phyloP scores from a whole-genome alignment of 768 basidiomycete species.

The Mycena vulgaris region DNA sequence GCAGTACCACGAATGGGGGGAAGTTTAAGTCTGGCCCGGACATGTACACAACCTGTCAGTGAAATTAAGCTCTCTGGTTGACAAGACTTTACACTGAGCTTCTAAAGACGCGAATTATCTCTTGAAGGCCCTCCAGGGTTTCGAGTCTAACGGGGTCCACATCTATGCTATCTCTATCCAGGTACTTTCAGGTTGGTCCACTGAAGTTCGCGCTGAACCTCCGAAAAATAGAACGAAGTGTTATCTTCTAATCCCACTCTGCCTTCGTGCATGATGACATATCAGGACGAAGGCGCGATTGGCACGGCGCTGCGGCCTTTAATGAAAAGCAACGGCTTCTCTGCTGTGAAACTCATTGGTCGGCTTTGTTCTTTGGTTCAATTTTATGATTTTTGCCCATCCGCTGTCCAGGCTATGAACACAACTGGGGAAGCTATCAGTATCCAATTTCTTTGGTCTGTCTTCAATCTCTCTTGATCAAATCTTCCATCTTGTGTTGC shows the following conservation, averaged over 20 bases:
- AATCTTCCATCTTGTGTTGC: neutral
- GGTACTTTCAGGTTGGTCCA: neutral
- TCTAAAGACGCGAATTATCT: constrained; percentile 14
- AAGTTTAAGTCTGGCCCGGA: neutral
- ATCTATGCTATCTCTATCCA: constrained; percentile 19
- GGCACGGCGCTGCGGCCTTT: constrained; percentile 3
- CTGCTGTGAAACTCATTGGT: constrained; percentile 20
- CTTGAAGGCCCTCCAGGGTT: constrained; percentile 16
- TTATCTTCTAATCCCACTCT: neutral
- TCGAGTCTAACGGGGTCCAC: constrained; percentile 4
- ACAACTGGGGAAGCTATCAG: constrained; percentile 8
- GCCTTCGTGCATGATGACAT: constrained; percentile 25
- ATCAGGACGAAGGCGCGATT: constrained; percentile 20
- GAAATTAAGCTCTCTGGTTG: neutral
- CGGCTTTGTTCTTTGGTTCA: neutral
- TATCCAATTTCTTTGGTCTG: constrained; percentile 20
- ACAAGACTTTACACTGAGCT: neutral
- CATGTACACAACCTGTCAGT: constrained; percentile 6
- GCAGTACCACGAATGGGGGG: constrained; percentile 5
- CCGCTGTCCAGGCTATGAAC: constrained; percentile 8
- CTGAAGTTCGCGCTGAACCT: too few species aligned
- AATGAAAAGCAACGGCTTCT: constrained; percentile 14
- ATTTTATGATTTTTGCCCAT: neutral
- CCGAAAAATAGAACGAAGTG: constrained; percentile 17
- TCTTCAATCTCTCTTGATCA: neutral